Evolutionary conservation across 1,139 yeast genomes (phyloP), one percentile per base, ranked within the genome.

Genomic region (Taiozyma onychis): DNA sequence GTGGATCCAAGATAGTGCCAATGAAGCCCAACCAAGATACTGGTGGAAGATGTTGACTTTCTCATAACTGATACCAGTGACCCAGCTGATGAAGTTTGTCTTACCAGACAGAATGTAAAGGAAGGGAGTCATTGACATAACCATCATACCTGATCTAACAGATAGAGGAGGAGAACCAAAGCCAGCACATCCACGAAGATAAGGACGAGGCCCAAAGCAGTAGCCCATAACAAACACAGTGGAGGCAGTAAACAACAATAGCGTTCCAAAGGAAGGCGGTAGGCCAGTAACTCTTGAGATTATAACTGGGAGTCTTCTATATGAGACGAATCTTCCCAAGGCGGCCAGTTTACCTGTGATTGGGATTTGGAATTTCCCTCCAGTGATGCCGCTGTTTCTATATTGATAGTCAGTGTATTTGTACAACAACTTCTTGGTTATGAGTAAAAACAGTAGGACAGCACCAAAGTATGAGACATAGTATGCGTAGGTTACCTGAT

Each of bases 161-260:
- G 80, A 81, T 45, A 80, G 56, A n/a, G 87, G 87, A n/a, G 87
- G 84, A 1, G 83, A 72, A 1, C 87, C 88, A 64, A 81, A 81
- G 0, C 79, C 80, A 6, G 65, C 48, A 61, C 88, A 82, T 0
- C 69, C 78, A 55, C 86, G 66, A 58, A 77, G 78, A 76, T 80
- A 81, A 49, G 72, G 72, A 51, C 76, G 81, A 5, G 86, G 87
- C 27, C 66, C 59, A 48, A 73, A 72, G 28, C 76, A 65, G 59
- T 73, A 76, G 48, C 79, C 73, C 13, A 74, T 60, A 45, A 77
- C 56, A 60, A 76, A 81, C n/a, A 78, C 53, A 3, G 76, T 60
- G 1, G 80, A 69, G 0, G 69, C 69, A 5, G 64, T 50, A 43
- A 79, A 60, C 43, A 77, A 63, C n/a, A 78, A 49, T 1, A 74